Percentiles rank a stretch among this genome's conserved stretches.
These are phyloP conservation scores for Glomus cerebriforme DNA, from an alignment of 192 early-diverging fungal genomes.

Conservation along the genomic window DNA sequence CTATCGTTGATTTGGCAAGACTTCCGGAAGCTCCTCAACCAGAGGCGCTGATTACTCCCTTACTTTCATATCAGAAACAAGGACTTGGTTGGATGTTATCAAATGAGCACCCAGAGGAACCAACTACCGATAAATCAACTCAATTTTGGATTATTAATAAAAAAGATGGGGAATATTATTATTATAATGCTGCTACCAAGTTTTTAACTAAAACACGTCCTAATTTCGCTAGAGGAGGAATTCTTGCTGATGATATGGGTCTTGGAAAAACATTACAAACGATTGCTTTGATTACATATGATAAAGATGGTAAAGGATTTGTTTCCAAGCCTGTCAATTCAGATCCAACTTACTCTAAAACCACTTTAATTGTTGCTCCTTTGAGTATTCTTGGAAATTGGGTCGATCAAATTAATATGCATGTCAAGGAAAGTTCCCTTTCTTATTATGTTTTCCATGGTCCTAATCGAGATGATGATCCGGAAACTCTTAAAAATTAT, in stretches of 20 bases:
- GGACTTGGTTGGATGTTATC: conserved; percentile 82
- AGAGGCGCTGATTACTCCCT: conserved; percentile 61
- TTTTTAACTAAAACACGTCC: not conserved
- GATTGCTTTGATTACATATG: conserved; percentile 58
- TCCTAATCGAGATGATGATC: conserved; percentile 30
- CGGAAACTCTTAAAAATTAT: conserved; percentile 8
- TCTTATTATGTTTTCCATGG: conserved; percentile 54
- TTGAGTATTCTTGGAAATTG: conserved; percentile 57
- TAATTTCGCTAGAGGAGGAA: conserved; percentile 46
- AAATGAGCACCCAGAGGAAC: conserved; percentile 60
- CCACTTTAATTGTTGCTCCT: conserved; percentile 54
- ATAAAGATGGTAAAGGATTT: not conserved
- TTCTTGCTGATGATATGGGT: conserved; percentile 65
- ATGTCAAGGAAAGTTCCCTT: conserved; percentile 38
- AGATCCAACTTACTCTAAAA: conserved; percentile 14
- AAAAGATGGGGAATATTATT: not conserved
- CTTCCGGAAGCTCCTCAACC: conserved; percentile 71
- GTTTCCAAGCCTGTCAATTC: not conserved
- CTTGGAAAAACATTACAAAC: conserved; percentile 78
- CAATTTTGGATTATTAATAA: not conserved
- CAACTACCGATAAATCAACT: not conserved
- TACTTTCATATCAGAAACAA: conserved; percentile 89
- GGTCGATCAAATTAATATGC: conserved; percentile 51
- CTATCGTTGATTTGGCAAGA: not conserved
- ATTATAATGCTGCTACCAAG: not conserved